Percentiles rank a stretch among this genome's conserved stretches.
These are phyloP conservation scores for Fraxinus paxiana DNA, from an alignment of 305 asterid species.

Conservation along the genomic window DNA sequence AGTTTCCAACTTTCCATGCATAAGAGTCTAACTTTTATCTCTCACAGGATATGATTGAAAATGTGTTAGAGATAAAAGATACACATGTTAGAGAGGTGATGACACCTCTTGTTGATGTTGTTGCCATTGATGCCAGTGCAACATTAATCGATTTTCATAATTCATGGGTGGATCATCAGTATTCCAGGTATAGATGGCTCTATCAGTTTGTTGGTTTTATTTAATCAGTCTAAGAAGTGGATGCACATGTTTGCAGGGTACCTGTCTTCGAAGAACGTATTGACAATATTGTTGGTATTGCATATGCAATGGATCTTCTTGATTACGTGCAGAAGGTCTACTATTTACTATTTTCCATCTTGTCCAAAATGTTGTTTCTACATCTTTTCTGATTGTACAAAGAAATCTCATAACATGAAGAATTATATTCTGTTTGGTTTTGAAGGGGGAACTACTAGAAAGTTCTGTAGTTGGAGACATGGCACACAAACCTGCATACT, in stretches of 20 bases:
- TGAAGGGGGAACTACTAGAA: conserved; percentile 93
- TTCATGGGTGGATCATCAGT: conserved; percentile 96
- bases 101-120: conserved; percentile 98
- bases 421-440: conserved; percentile 63
- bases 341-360: conserved; percentile 27
- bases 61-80: conserved; percentile 94
- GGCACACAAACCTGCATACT: conserved; percentile 98
- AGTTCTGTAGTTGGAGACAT: conserved; percentile 78
- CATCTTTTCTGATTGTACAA: conserved; percentile 33
- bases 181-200: conserved; percentile 65
- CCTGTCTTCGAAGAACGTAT: conserved; percentile 97
- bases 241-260: conserved; percentile 53
- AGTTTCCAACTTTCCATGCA: neutral
- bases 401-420: conserved; percentile 46
- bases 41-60: conserved; percentile 96
- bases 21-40: conserved; percentile 18
- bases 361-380: conserved; percentile 20
- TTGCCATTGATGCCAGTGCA: conserved; percentile 89
- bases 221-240: conserved; percentile 23
- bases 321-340: conserved; percentile 88
- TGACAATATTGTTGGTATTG: conserved; percentile 97
- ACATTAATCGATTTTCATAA: conserved; percentile 87
- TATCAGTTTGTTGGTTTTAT: neutral
- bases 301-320: conserved; percentile 98
- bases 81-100: conserved; percentile 98